Evolutionary conservation across 106 monocot genomes (phyloP).

Genomic region (Xerophyta viscosa): DNA sequence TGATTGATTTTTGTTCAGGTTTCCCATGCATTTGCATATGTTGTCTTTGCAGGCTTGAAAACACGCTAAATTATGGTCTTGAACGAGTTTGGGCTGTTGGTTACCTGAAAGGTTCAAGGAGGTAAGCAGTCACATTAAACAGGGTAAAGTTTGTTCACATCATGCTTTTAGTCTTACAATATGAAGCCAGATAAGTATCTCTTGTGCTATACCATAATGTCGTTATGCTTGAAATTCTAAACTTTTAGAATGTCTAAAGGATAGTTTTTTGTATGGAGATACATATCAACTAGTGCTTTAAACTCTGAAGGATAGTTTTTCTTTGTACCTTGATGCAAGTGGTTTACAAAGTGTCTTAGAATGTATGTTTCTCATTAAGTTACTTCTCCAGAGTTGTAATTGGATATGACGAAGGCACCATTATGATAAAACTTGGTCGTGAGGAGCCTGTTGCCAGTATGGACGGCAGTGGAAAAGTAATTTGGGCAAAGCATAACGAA

Average conservation of each 20-base stretch:
- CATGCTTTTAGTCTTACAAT: no score
- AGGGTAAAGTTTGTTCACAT: no score
- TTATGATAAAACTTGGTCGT: slow-evolving; percentile 97
- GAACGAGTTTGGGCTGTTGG: slow-evolving; percentile 87
- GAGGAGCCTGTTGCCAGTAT: slow-evolving; percentile 94
- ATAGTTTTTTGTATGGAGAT: no score
- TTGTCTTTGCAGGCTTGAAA: slow-evolving; percentile 52
- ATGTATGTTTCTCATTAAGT: no score
- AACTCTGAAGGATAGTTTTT: no score
- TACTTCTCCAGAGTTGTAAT: slow-evolving; percentile 61
- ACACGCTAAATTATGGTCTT: slow-evolving; percentile 83
- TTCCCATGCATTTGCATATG: background rate
- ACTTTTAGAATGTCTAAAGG: no score
- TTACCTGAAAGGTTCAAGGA: slow-evolving; percentile 77
- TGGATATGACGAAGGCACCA: slow-evolving; percentile 99
- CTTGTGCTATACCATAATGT: no score
- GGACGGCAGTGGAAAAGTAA: slow-evolving; percentile 94
- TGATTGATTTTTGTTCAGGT: background rate
- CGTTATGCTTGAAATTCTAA: no score
- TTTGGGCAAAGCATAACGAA: slow-evolving; percentile 99
- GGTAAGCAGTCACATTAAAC: slow-evolving; percentile 50
- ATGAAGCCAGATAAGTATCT: no score
- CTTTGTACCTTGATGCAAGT: no score
- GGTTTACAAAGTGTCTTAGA: no score
- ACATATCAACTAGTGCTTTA: no score